Percentiles rank a stretch among this genome's conserved stretches.
These are phyloP conservation scores for Talaromyces sp. DNA, from an alignment of 2,329 filamentous ascomycete genomes.

Conservation along the genomic window DNA sequence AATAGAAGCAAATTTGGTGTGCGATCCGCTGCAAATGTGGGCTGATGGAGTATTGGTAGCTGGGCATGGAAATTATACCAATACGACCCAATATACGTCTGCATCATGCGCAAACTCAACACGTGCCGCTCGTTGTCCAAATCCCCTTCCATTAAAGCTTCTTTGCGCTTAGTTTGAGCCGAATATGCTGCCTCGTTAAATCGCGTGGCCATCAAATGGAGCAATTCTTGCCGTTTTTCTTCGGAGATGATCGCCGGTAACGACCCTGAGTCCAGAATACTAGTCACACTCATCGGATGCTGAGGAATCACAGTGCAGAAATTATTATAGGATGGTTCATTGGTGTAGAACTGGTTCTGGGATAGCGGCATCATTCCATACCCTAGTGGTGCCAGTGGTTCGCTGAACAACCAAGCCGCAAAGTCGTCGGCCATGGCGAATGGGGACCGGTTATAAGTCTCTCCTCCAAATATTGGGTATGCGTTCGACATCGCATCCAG, in stretches of 20 bases:
- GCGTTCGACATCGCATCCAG: conserved; percentile 49
- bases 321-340: conserved; percentile 52
- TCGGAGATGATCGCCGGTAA: conserved; percentile 82
- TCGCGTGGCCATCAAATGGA: conserved; percentile 76
- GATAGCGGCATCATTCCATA: conserved; percentile 50
- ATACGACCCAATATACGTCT: conserved; percentile 88
- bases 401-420: conserved; percentile 81
- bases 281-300: conserved; percentile 88
- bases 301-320: conserved; percentile 58
- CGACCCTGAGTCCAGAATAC: conserved; percentile 75
- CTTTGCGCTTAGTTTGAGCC: conserved; percentile 73
- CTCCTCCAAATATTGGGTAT: conserved; percentile 84
- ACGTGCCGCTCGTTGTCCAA: conserved; percentile 64
- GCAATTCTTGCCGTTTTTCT: conserved; percentile 80
- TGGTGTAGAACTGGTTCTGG: conserved; percentile 55
- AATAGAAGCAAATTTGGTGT: conserved; percentile 83
- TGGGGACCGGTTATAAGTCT: conserved; percentile 82
- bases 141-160: conserved; percentile 77
- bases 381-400: conserved; percentile 58
- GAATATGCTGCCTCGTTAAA: conserved; percentile 81
- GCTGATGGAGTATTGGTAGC: conserved; percentile 89
- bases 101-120: conserved; percentile 91
- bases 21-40: conserved; percentile 86
- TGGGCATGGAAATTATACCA: conserved; percentile 96
- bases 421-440: conserved; percentile 88